Percentiles rank a stretch among this genome's conserved stretches.
Evolutionary conservation across 441 rosid species (phyloP).

Genomic region (Erodium moschatum): DNA sequence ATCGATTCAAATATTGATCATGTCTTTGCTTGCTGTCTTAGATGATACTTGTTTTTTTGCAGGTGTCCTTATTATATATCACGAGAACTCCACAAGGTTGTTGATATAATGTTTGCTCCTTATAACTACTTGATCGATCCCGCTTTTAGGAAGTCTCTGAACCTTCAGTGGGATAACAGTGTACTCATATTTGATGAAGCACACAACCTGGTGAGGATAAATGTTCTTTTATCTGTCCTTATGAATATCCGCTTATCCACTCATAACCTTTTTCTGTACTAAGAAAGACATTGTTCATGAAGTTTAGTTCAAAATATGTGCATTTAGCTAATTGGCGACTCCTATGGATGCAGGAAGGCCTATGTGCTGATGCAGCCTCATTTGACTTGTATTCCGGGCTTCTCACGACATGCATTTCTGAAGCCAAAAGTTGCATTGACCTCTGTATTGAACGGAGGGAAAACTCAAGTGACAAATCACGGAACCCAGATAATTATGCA

Average conservation of each 20-base stretch:
- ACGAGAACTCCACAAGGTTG: slow-evolving; percentile 78
- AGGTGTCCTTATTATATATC: slow-evolving; percentile 89
- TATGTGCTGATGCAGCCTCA: slow-evolving; percentile 94
- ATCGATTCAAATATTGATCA: slow-evolving; percentile 14
- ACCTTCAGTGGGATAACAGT: slow-evolving; percentile 55
- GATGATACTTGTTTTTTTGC: slow-evolving; percentile 26
- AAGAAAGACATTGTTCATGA: slow-evolving; percentile 3
- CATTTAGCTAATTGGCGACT: neutral
- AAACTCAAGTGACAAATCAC: slow-evolving; percentile 57
- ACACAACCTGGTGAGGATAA: slow-evolving; percentile 78
- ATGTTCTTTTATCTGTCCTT: slow-evolving; percentile 11
- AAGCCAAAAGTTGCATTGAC: slow-evolving; percentile 75
- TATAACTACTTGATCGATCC: slow-evolving; percentile 84
- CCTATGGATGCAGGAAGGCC: slow-evolving; percentile 55
- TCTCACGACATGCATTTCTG: slow-evolving; percentile 78
- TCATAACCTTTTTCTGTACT: slow-evolving; percentile 4
- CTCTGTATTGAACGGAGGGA: slow-evolving; percentile 53
- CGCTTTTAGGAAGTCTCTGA: slow-evolving; percentile 50
- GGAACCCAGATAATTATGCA: slow-evolving; percentile 80
- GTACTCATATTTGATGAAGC: slow-evolving; percentile 93
- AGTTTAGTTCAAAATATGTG: neutral
- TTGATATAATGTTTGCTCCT: slow-evolving; percentile 80
- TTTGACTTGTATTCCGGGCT: slow-evolving; percentile 77
- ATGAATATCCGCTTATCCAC: slow-evolving; percentile 13
- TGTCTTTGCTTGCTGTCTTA: slow-evolving; percentile 16